Evolutionary conservation across 1,284 basidiomycete genomes (phyloP).

Genomic region (Cryptococcus wingfieldii): DNA sequence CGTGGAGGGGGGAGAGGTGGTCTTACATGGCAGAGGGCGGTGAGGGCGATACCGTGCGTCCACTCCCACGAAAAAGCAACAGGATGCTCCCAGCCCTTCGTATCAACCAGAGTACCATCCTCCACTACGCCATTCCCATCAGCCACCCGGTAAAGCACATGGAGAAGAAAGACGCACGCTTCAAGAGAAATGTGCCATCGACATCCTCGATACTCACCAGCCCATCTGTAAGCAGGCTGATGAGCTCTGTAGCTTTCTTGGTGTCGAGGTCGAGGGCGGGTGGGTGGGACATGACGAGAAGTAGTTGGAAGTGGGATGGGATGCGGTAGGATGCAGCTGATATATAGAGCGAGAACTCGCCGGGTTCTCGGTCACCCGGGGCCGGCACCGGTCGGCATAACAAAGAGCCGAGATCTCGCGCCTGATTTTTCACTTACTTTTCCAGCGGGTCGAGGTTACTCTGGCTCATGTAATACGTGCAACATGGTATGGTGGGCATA

Average conservation of each 20-base stretch:
- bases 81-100: slow-evolving; percentile 58
- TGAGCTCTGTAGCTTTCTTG: slow-evolving; percentile 40
- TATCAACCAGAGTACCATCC: slow-evolving; percentile 61
- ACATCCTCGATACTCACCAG: slow-evolving; percentile 61
- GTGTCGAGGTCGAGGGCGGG: neutral
- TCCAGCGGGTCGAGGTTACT: no score
- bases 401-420: no score
- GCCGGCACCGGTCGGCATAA: no score
- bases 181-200: slow-evolving; percentile 58
- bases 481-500: no score
- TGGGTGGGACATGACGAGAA: neutral
- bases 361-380: no score
- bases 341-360: no score
- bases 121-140: slow-evolving; percentile 37
- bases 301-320: no score
- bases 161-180: slow-evolving; percentile 27
- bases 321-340: no score
- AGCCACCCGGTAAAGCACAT: no score
- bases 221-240: slow-evolving; percentile 56
- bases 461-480: no score
- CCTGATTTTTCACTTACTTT: no score
- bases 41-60: slow-evolving; percentile 55
- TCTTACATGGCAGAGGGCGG: slow-evolving; percentile 22
- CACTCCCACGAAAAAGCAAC: slow-evolving; percentile 56
- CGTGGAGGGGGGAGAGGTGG: neutral